These are phyloP conservation scores for Volvox reticuliferus DNA, from an alignment of 139 green algal species.

Conservation along the genomic window DNA sequence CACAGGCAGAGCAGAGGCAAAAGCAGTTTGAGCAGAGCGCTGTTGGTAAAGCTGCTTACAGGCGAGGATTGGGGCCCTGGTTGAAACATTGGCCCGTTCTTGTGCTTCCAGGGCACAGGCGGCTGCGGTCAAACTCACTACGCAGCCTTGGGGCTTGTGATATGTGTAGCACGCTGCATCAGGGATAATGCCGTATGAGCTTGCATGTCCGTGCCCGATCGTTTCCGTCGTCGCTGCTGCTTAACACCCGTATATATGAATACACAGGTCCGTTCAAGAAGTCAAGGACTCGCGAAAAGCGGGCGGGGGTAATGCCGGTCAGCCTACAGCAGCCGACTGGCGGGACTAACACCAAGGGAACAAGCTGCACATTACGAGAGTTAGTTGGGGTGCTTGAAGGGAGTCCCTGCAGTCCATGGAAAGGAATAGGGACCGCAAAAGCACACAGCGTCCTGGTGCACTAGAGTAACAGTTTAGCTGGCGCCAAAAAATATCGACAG, in stretches of 20 bases:
- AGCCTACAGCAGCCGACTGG: slow-evolving; percentile 30
- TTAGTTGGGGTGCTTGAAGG: too few species aligned
- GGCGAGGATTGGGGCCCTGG: too few species aligned
- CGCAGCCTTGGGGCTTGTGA: background rate
- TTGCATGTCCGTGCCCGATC: too few species aligned
- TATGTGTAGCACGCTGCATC: background rate
- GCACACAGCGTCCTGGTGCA: too few species aligned
- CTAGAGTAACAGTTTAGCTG: too few species aligned
- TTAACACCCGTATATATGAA: background rate
- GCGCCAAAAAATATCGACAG: too few species aligned
- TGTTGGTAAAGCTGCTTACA: slow-evolving; percentile 57
- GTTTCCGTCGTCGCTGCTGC: background rate
- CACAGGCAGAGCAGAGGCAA: slow-evolving; percentile 49
- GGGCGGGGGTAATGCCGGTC: slow-evolving; percentile 16
- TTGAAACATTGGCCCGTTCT: too few species aligned
- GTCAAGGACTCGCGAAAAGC: slow-evolving; percentile 42
- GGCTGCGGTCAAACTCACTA: background rate
- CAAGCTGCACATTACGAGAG: too few species aligned
- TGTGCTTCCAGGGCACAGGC: background rate
- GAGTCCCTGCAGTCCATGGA: too few species aligned
- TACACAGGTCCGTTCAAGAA: slow-evolving; percentile 46
- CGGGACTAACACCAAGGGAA: background rate
- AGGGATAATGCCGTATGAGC: too few species aligned
- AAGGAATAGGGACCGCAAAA: too few species aligned
- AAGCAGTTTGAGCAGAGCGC: slow-evolving; percentile 56